Evolutionary conservation across 192 early-diverging fungal genomes (phyloP).

Genomic region (Coemansia sp.): DNA sequence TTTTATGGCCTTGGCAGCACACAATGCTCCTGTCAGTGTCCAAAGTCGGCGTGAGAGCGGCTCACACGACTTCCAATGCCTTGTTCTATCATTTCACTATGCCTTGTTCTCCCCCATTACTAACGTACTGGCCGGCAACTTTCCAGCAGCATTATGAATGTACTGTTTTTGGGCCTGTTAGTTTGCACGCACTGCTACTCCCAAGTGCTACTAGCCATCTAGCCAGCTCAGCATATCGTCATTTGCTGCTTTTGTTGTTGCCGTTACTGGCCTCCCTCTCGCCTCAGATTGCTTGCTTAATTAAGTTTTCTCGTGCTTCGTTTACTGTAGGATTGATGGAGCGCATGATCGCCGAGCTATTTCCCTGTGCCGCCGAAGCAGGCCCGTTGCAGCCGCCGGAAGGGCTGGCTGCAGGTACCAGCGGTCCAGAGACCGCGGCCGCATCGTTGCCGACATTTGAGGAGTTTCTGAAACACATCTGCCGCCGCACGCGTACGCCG

Average conservation of each 20-base stretch:
- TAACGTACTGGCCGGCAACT: background rate
- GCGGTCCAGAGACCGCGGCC: constrained; percentile 3
- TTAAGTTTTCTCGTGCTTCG: background rate
- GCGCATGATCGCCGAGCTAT: constrained; percentile 55
- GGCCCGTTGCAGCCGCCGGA: constrained; percentile 7
- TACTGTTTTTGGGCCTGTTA: background rate
- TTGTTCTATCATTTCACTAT: background rate
- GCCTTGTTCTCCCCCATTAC: background rate
- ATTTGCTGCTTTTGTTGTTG: constrained; percentile 4
- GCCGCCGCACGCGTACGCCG: constrained; percentile 57
- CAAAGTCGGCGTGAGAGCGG: constrained; percentile 5
- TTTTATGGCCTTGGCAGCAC: background rate
- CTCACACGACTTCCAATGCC: background rate
- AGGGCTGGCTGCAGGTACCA: constrained; percentile 6
- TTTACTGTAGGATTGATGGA: constrained; percentile 48
- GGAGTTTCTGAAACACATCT: constrained; percentile 55
- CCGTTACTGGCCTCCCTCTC: background rate
- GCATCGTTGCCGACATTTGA: constrained; percentile 38
- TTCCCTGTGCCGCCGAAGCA: constrained; percentile 45
- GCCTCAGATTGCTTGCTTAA: constrained; percentile 2
- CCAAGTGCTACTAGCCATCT: constrained; percentile 1
- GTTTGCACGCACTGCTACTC: constrained; percentile 1
- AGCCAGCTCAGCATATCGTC: background rate
- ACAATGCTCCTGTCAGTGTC: background rate
- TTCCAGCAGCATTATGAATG: background rate